phyloP scores from a whole-genome alignment of 768 basidiomycete species.

The Aureoboletus auriporus region DNA sequence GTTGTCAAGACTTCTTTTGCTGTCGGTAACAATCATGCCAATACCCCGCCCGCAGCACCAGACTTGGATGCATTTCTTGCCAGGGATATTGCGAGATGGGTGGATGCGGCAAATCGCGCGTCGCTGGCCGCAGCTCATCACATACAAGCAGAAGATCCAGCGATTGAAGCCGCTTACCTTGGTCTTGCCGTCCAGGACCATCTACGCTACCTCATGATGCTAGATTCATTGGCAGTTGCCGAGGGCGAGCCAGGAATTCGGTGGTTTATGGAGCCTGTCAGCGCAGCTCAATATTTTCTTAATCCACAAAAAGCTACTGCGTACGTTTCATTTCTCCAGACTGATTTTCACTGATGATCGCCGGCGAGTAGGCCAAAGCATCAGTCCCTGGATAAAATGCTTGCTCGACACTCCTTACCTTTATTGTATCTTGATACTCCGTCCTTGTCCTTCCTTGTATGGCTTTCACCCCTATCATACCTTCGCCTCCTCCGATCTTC shows the following conservation, averaged over 20 bases:
- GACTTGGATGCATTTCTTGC: slow-evolving; percentile 60
- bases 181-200: slow-evolving; percentile 49
- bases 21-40: slow-evolving; percentile 41
- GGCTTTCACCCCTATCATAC: slow-evolving; percentile 68
- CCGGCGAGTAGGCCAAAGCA: slow-evolving; percentile 34
- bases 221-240: slow-evolving; percentile 59
- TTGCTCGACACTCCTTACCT: slow-evolving; percentile 53
- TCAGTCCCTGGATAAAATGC: slow-evolving; percentile 63
- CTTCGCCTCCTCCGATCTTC: slow-evolving; percentile 51
- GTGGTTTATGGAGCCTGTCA: slow-evolving; percentile 61
- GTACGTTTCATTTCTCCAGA: slow-evolving; percentile 8
- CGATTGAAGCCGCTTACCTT: slow-evolving; percentile 46
- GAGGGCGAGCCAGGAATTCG: slow-evolving; percentile 59
- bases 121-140: slow-evolving; percentile 13
- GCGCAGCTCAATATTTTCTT: slow-evolving; percentile 16
- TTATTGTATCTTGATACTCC: slow-evolving; percentile 69
- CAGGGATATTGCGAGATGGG: slow-evolving; percentile 52
- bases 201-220: slow-evolving; percentile 64
- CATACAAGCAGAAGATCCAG: slow-evolving; percentile 45
- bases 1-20: slow-evolving; percentile 76
- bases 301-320: slow-evolving; percentile 13
- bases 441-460: slow-evolving; percentile 67
- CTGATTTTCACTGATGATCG: background rate
- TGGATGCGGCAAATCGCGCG: slow-evolving; percentile 39
- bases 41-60: slow-evolving; percentile 39